Conservation (phyloP, 805 yeast species). For the Ogataea sp. region DNA sequence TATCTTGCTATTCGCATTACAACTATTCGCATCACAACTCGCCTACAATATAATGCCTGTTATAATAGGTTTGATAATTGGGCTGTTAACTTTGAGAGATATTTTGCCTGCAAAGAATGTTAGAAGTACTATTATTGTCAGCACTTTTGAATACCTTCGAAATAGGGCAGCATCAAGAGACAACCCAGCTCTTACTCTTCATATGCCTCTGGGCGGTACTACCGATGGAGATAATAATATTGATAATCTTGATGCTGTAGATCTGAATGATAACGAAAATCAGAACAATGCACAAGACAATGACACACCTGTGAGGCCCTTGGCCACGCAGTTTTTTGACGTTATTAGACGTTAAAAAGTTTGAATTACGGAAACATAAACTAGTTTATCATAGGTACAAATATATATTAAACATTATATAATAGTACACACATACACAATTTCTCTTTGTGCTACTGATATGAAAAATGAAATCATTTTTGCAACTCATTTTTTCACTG, state of each 20-base stretch:
- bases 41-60: not conserved
- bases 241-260: not conserved
- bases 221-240: not conserved
- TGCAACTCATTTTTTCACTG: not conserved
- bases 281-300: constrained; percentile 34
- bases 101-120: constrained; percentile 27
- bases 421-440: too few species aligned
- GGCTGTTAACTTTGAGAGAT: constrained; percentile 28
- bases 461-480: too few species aligned
- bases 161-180: not conserved
- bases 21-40: constrained; percentile 2
- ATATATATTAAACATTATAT: not conserved
- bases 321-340: constrained; percentile 53
- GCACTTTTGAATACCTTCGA: not conserved
- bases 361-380: not conserved
- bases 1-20: constrained; percentile 4
- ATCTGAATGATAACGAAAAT: constrained; percentile 3
- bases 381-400: constrained; percentile 1
- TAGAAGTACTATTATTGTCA: not conserved
- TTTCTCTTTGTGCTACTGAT: too few species aligned
- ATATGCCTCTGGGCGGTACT: too few species aligned
- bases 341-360: constrained; percentile 43
- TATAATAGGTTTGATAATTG: constrained; percentile 27
- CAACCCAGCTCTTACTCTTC: too few species aligned
- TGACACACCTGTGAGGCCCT: constrained; percentile 48